Percentiles rank a stretch among this genome's conserved stretches.
These are phyloP conservation scores for Komagataea norvegica DNA, from an alignment of 1,139 yeast genomes.

Conservation along the genomic window DNA sequence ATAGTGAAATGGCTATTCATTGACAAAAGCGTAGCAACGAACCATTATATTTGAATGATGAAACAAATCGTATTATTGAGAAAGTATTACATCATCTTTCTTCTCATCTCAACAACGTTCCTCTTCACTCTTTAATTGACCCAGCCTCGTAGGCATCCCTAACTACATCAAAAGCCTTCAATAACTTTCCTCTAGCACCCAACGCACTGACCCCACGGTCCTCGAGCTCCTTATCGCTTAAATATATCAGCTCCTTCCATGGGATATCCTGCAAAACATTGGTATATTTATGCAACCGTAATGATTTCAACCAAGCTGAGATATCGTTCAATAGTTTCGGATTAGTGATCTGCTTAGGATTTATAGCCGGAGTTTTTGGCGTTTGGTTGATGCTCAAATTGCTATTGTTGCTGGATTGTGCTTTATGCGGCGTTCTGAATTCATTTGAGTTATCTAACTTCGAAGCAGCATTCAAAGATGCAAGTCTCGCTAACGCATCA, in stretches of 20 bases:
- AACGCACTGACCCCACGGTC: constrained; percentile 83
- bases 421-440: constrained; percentile 11
- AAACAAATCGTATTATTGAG: neutral
- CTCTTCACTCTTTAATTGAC: constrained; percentile 24
- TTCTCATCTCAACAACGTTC: no score
- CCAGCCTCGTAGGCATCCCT: constrained; percentile 41
- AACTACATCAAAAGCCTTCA: constrained; percentile 87
- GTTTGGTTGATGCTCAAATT: constrained; percentile 13
- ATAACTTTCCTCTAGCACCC: constrained; percentile 89
- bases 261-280: constrained; percentile 68
- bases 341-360: constrained; percentile 61
- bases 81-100: no score
- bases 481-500: constrained; percentile 17
- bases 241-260: constrained; percentile 75
- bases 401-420: neutral
- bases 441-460: constrained; percentile 11
- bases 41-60: neutral
- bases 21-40: no score
- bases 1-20: no score
- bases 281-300: constrained; percentile 90
- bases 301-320: constrained; percentile 87
- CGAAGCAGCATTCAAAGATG: constrained; percentile 20
- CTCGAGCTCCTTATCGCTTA: constrained; percentile 66
- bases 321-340: constrained; percentile 65
- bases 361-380: constrained; percentile 44